A percentile compares a stretch with the other conserved stretches of the same genome.
Evolutionary conservation across 148 eudicot genomes (phyloP).

Genomic region (Oxyria digyna): DNA sequence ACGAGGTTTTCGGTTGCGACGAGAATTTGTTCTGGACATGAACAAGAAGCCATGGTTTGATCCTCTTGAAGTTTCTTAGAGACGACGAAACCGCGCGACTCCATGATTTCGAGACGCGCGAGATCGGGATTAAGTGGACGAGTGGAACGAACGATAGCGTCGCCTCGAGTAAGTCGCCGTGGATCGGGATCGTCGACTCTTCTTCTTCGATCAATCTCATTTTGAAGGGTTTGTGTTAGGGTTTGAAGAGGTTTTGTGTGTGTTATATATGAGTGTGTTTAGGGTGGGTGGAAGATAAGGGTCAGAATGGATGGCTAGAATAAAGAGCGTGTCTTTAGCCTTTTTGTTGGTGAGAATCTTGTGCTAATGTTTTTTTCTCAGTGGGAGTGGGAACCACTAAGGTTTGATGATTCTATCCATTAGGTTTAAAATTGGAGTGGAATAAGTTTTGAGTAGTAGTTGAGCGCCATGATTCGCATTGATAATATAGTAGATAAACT

Average conservation of each 20-base stretch:
- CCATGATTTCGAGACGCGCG: slow-evolving; percentile 53
- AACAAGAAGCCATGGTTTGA: slow-evolving; percentile 54
- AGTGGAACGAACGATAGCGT: slow-evolving; percentile 48
- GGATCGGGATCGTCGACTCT: slow-evolving; percentile 15
- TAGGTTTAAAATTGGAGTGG: neutral
- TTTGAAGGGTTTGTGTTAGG: neutral
- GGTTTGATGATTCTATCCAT: neutral
- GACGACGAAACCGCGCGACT: slow-evolving; percentile 28
- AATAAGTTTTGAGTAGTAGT: neutral
- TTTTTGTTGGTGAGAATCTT: neutral
- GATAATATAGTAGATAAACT: neutral
- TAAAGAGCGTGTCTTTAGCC: neutral
- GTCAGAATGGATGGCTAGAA: neutral
- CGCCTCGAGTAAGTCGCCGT: slow-evolving; percentile 42
- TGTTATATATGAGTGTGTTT: neutral
- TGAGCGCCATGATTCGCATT: slow-evolving; percentile 1
- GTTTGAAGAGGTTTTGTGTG: neutral
- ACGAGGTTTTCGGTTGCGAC: neutral
- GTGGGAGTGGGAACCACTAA: neutral
- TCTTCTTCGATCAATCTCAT: neutral
- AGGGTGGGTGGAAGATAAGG: neutral
- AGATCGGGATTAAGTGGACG: slow-evolving; percentile 32
- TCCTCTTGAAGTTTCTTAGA: slow-evolving; percentile 16
- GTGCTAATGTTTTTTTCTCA: neutral
- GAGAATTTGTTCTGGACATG: slow-evolving; percentile 25